phyloP scores from a whole-genome alignment of 2,329 filamentous ascomycete genomes.

The Alternaria alternata region DNA sequence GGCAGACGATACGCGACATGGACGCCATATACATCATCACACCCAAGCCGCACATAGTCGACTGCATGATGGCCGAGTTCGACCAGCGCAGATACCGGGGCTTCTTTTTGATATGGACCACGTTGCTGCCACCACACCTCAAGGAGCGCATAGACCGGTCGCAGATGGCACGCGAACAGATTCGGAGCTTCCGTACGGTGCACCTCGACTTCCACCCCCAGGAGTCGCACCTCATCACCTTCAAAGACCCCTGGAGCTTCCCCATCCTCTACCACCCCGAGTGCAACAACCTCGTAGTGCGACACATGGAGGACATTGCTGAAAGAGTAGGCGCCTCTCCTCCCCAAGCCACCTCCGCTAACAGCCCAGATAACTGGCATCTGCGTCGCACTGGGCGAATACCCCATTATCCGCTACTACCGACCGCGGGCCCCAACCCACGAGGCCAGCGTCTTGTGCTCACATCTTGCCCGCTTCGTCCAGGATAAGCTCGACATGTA shows the following conservation, averaged over 20 bases:
- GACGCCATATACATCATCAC: conserved; percentile 94
- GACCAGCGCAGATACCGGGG: conserved; percentile 82
- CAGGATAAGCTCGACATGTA: conserved; percentile 92
- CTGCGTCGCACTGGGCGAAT: conserved; percentile 92
- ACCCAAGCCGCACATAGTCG: conserved; percentile 85
- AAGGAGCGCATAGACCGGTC: conserved; percentile 79
- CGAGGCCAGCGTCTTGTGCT: conserved; percentile 86
- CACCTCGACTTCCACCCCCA: conserved; percentile 89
- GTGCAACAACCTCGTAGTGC: conserved; percentile 83
- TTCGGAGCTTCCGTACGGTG: conserved; percentile 81
- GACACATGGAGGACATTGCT: conserved; percentile 83
- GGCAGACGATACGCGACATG: conserved; percentile 85
- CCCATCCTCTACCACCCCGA: conserved; percentile 88
- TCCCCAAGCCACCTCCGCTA: not conserved
- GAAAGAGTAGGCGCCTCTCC: conserved; percentile 73
- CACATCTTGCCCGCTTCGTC: conserved; percentile 87
- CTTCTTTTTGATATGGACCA: conserved; percentile 86
- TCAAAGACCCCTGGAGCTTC: conserved; percentile 95
- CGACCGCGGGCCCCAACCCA: conserved; percentile 77
- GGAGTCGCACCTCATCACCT: conserved; percentile 90
- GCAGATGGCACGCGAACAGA: conserved; percentile 72
- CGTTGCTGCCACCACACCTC: conserved; percentile 72
- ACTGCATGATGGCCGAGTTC: conserved; percentile 92
- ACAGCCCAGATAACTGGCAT: conserved; percentile 75
- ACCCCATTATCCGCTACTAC: conserved; percentile 92